Evolutionary conservation across 1,284 basidiomycete genomes (phyloP).

Genomic region (Melampsora medusae): DNA sequence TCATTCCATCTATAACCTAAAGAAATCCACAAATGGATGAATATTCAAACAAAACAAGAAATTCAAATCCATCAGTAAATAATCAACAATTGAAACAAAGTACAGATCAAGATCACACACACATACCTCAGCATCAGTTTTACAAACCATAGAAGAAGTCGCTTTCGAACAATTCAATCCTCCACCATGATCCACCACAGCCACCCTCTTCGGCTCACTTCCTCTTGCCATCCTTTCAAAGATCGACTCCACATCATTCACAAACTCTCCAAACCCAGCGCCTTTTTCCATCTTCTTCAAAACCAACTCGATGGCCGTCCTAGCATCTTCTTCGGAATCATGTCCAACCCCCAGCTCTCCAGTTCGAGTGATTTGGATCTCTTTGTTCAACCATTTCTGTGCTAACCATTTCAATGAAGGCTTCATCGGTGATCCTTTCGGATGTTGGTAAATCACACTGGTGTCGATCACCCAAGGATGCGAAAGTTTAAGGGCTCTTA

Average conservation of each 20-base stretch:
- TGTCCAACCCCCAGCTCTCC: conserved; percentile 62
- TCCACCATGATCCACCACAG: conserved; percentile 74
- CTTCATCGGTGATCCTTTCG: conserved; percentile 81
- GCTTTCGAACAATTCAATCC: too few species aligned
- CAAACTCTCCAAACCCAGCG: conserved; percentile 76
- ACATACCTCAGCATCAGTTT: too few species aligned
- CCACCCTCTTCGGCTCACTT: conserved; percentile 60
- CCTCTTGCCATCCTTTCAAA: conserved; percentile 72
- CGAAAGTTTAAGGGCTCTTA: conserved; percentile 75
- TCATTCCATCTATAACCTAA: conserved; percentile 64
- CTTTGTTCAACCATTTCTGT: conserved; percentile 78
- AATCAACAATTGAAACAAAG: too few species aligned
- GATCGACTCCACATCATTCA: conserved; percentile 75
- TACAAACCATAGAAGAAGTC: too few species aligned
- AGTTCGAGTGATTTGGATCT: conserved; percentile 69
- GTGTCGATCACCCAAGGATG: conserved; percentile 86
- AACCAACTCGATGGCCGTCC: conserved; percentile 76
- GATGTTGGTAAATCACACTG: conserved; percentile 79
- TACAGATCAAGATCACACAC: too few species aligned
- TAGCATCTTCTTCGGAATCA: conserved; percentile 85
- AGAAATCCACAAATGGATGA: background rate
- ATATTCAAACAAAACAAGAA: too few species aligned
- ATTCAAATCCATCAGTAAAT: too few species aligned
- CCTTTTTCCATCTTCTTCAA: conserved; percentile 74
- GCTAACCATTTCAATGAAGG: conserved; percentile 88